Evolutionary conservation across 768 basidiomycete genomes (phyloP).

Genomic region (Amanita subjunquillea): DNA sequence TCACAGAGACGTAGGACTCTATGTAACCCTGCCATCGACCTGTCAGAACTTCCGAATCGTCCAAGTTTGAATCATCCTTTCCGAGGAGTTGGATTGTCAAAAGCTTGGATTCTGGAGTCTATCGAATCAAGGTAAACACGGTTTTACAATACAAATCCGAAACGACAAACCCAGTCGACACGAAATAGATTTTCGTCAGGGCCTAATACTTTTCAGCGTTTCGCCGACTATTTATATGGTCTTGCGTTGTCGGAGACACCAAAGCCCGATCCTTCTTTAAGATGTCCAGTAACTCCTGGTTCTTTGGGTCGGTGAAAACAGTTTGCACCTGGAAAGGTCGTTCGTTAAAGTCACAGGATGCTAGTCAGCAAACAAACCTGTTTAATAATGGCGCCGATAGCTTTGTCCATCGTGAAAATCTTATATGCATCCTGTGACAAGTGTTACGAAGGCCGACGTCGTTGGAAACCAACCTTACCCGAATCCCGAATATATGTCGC

Average conservation of each 20-base stretch:
- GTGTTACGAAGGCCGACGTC: background rate
- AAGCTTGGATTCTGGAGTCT: constrained; percentile 58
- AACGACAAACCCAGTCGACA: constrained; percentile 60
- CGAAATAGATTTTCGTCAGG: constrained; percentile 74
- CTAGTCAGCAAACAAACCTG: constrained; percentile 39
- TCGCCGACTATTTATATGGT: constrained; percentile 56
- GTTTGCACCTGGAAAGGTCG: constrained; percentile 41
- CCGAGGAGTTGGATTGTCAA: constrained; percentile 70
- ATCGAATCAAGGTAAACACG: background rate
- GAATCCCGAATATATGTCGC: constrained; percentile 77
- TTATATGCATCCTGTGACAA: constrained; percentile 59
- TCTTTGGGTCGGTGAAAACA: constrained; percentile 58
- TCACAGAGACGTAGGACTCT: constrained; percentile 63
- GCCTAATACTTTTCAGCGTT: constrained; percentile 58
- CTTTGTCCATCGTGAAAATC: constrained; percentile 90
- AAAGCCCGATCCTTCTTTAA: constrained; percentile 61
- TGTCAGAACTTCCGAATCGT: constrained; percentile 67
- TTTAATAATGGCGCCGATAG: constrained; percentile 82
- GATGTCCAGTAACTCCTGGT: constrained; percentile 62
- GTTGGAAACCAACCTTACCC: constrained; percentile 28
- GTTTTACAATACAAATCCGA: background rate
- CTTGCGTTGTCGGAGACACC: constrained; percentile 52
- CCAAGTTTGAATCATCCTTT: constrained; percentile 66
- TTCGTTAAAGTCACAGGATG: background rate
- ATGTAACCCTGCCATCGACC: constrained; percentile 77